phyloP scores from a whole-genome alignment of 768 basidiomycete species.

The Trametopsis cervina region DNA sequence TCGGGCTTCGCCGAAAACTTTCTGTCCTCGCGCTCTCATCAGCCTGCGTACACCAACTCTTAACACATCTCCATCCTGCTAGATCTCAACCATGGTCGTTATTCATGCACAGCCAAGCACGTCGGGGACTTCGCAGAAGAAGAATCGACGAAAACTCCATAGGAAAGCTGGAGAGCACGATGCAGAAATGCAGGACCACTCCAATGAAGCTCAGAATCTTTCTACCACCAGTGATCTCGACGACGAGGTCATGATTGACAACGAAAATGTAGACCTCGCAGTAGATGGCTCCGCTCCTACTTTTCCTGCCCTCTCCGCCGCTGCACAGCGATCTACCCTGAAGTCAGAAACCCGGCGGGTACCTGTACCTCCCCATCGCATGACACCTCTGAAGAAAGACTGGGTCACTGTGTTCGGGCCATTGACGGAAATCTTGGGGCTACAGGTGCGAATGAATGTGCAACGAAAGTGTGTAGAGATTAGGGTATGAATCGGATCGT shows the following conservation, averaged over 20 bases:
- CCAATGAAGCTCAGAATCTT: slow-evolving; percentile 8
- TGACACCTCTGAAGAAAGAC: slow-evolving; percentile 95
- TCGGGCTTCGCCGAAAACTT: slow-evolving; percentile 8
- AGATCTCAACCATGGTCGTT: slow-evolving; percentile 35
- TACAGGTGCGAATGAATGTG: slow-evolving; percentile 98
- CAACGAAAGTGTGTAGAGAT: slow-evolving; percentile 86
- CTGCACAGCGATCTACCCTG: slow-evolving; percentile 45
- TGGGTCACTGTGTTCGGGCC: slow-evolving; percentile 96
- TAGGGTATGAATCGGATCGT: slow-evolving; percentile 50
- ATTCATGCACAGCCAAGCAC: slow-evolving; percentile 28
- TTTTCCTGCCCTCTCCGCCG: slow-evolving; percentile 63
- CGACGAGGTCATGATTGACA: slow-evolving; percentile 58
- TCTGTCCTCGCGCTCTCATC: slow-evolving; percentile 3
- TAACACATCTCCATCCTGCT: too few species aligned
- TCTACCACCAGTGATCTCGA: slow-evolving; percentile 33
- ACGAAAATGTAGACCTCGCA: slow-evolving; percentile 34
- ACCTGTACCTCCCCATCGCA: slow-evolving; percentile 91
- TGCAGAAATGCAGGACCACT: slow-evolving; percentile 9
- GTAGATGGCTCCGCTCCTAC: slow-evolving; percentile 50
- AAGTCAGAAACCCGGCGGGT: slow-evolving; percentile 87
- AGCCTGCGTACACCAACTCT: background rate
- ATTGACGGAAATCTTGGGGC: slow-evolving; percentile 85
- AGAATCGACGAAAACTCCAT: slow-evolving; percentile 36
- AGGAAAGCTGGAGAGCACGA: slow-evolving; percentile 29
- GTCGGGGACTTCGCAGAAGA: slow-evolving; percentile 30